Evolutionary conservation across 192 early-diverging fungal genomes (phyloP), one percentile per base, ranked within the genome.

Genomic region (Linnemannia exigua): DNA sequence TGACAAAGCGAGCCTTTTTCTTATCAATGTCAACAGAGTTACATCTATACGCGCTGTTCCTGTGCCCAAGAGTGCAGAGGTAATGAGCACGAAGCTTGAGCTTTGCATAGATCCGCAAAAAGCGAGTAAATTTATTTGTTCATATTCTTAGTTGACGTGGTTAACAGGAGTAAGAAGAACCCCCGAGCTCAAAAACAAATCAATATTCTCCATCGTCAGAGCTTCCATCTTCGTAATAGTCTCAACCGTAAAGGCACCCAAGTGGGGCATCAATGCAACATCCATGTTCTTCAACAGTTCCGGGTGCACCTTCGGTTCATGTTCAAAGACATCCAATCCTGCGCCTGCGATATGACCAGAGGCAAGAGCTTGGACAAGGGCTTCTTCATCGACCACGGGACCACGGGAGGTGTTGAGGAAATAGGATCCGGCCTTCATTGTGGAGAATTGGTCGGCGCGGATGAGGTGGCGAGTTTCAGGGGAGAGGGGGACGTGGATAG

Each of bases 281-380:
- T 85, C 79, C 83, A 85, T 79, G 51, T 73, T 80, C 37, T 77
- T 76, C 31, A 90, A 41, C 44, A 84, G 72, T n/a, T 71, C 48
- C 11, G 88, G 76, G 17, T 81, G 77, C 19, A 84, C 68, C 66
- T 88, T 78, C 20, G 90, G 90, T 51, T 91, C 90, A 11, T 84
- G 41, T 54, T 91, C 90, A 88, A 90, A 90, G 44, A 91, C 90
- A 79, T 91, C 90, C 28, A 91, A 48, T 3, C 89, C 90, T 1
- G 90, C 90, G 19, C 89, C 90, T 0, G 74, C 82, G 17, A 91
- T 46, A 33, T 89, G 80, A 15, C 90, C 89, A 9, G 76, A 75
- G 28, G 89, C 72, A 2, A 91, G 61, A 19, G 83, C 87, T 22
- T 80, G 41, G 19, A 83, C 79, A 12, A 91, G 58, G 4, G 89